phyloP scores from a whole-genome alignment of 371 early-diverging fungal genomes.

The Quaeritorhiza haematococci region DNA sequence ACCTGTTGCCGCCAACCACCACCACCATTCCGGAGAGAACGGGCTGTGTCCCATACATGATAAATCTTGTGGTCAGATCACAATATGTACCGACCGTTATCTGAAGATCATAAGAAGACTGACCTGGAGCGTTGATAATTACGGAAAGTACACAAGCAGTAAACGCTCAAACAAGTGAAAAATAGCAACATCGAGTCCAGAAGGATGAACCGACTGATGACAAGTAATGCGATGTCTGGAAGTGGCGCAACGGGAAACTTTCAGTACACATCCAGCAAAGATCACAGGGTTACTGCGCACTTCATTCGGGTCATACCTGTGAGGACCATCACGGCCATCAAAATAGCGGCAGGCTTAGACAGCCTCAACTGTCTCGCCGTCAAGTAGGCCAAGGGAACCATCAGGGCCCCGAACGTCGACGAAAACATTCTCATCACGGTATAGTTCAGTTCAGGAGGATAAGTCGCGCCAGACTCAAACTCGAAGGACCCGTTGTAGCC shows the following conservation, averaged over 20 bases:
- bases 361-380: constrained; percentile 78
- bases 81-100: too few relatives aligned
- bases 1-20: constrained; percentile 86
- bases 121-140: constrained; percentile 46
- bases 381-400: constrained; percentile 91
- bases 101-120: too few relatives aligned
- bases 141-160: constrained; percentile 70
- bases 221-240: constrained; percentile 76
- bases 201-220: constrained; percentile 94
- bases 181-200: constrained; percentile 96
- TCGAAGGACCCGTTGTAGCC: constrained; percentile 87
- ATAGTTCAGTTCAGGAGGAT: constrained; percentile 85
- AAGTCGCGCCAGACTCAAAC: constrained; percentile 83
- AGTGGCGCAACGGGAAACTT: not conserved
- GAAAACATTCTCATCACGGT: constrained; percentile 88
- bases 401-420: constrained; percentile 86
- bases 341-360: constrained; percentile 56
- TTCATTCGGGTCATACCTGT: constrained; percentile 50
- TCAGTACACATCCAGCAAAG: not conserved
- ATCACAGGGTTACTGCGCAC: not conserved
- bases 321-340: constrained; percentile 76
- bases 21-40: constrained; percentile 81
- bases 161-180: constrained; percentile 82
- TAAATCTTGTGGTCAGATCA: too few relatives aligned
- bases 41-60: constrained; percentile 60